Conservation (phyloP, 345 rosid genomes). For the Heritiera littoralis region DNA sequence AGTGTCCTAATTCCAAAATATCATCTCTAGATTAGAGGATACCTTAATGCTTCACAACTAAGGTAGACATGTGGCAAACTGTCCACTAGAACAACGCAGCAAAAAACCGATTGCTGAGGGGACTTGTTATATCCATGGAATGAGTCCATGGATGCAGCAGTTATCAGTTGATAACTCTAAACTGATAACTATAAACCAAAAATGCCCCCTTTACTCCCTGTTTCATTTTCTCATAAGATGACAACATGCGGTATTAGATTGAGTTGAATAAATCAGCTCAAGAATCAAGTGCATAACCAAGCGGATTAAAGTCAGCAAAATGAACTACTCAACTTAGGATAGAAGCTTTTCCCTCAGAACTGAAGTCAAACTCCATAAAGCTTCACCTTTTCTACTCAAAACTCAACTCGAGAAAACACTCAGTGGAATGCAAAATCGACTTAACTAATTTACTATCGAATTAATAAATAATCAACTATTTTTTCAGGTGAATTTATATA, state of each 20-base stretch:
- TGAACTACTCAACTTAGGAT: background rate
- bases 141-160: no score
- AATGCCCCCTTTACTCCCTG: background rate
- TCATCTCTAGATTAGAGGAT: background rate
- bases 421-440: background rate
- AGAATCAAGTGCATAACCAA: background rate
- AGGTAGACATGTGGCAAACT: background rate
- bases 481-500: no score
- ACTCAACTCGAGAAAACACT: background rate
- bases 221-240: background rate
- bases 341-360: conserved; percentile 2
- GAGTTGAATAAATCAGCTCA: background rate
- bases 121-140: no score
- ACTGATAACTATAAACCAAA: no score
- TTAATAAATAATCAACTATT: background rate
- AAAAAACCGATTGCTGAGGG: no score
- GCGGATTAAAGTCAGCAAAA: background rate
- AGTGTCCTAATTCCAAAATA: conserved; percentile 9
- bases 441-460: background rate
- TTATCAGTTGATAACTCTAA: no score
- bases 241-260: background rate
- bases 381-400: background rate
- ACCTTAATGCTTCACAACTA: background rate
- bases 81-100: background rate
- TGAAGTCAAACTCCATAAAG: background rate